These are phyloP conservation scores for Bipolaris zeicola DNA, from an alignment of 2,329 filamentous ascomycete species.

Conservation along the genomic window DNA sequence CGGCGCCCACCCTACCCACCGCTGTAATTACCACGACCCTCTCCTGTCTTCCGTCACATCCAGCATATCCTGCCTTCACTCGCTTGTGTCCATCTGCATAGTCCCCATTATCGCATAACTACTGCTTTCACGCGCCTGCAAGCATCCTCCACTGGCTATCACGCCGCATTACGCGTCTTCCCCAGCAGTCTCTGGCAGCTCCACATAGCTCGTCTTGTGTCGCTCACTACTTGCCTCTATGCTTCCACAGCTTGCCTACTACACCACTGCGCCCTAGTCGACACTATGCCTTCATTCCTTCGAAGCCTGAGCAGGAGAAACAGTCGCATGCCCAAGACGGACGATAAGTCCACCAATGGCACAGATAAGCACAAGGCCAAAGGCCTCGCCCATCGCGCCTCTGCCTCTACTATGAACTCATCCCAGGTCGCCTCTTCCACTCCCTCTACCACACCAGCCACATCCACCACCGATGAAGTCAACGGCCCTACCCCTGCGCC, in stretches of 20 bases:
- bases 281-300: slow-evolving; percentile 65
- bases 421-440: slow-evolving; percentile 68
- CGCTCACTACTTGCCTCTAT: slow-evolving; percentile 24
- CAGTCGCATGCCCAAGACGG: slow-evolving; percentile 63
- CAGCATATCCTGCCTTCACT: slow-evolving; percentile 30
- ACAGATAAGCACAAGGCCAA: slow-evolving; percentile 27
- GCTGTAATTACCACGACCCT: background rate
- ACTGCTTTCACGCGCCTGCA: slow-evolving; percentile 22
- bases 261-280: slow-evolving; percentile 17
- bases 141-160: slow-evolving; percentile 19
- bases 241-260: slow-evolving; percentile 16
- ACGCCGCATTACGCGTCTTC: slow-evolving; percentile 36
- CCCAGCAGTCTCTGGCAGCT: slow-evolving; percentile 16
- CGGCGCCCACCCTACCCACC: slow-evolving; percentile 12
- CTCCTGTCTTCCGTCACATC: slow-evolving; percentile 10
- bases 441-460: slow-evolving; percentile 68
- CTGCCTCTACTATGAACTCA: slow-evolving; percentile 66
- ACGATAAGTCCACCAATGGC: slow-evolving; percentile 21
- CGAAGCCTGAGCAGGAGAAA: slow-evolving; percentile 79
- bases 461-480: slow-evolving; percentile 73
- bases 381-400: slow-evolving; percentile 60
- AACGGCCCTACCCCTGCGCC: slow-evolving; percentile 51
- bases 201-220: slow-evolving; percentile 15
- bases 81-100: slow-evolving; percentile 26
- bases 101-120: slow-evolving; percentile 18